Conservation (phyloP, 768 basidiomycete species). For the Kwoniella bestiolae region DNA sequence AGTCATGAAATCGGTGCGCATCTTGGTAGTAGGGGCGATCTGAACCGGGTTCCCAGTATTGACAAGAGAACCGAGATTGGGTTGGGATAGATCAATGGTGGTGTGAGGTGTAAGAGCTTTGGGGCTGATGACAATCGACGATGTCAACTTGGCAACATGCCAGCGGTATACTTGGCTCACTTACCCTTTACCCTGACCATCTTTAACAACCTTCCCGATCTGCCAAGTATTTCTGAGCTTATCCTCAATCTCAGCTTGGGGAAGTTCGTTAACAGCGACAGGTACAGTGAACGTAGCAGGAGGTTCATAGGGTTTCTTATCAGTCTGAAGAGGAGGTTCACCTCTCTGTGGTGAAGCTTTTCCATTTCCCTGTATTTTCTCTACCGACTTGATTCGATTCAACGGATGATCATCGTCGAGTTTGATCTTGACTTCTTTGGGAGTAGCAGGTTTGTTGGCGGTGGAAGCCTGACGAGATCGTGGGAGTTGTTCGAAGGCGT, state of each 20-base stretch:
- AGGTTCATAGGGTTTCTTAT: background rate
- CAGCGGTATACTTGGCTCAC: too few relatives aligned
- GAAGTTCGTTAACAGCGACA: constrained; percentile 1
- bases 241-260: constrained; percentile 7
- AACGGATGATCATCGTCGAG: background rate
- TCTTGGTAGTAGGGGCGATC: constrained; percentile 34
- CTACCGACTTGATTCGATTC: constrained; percentile 9
- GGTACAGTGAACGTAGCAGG: background rate
- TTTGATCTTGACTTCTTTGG: background rate
- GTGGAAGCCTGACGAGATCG: constrained; percentile 11
- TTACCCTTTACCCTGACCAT: constrained; percentile 33
- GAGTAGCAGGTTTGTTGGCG: background rate
- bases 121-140: constrained; percentile 15
- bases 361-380: background rate
- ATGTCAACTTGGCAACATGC: background rate
- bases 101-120: constrained; percentile 26
- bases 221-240: constrained; percentile 9
- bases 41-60: constrained; percentile 26
- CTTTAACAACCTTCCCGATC: constrained; percentile 16
- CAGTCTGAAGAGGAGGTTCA: background rate
- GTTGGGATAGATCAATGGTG: constrained; percentile 38
- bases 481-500: constrained; percentile 40
- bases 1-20: constrained; percentile 23
- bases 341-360: constrained; percentile 8
- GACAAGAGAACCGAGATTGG: constrained; percentile 30